Evolutionary conservation across 139 green algal species (phyloP).

Genomic region (Micractinium conductrix): DNA sequence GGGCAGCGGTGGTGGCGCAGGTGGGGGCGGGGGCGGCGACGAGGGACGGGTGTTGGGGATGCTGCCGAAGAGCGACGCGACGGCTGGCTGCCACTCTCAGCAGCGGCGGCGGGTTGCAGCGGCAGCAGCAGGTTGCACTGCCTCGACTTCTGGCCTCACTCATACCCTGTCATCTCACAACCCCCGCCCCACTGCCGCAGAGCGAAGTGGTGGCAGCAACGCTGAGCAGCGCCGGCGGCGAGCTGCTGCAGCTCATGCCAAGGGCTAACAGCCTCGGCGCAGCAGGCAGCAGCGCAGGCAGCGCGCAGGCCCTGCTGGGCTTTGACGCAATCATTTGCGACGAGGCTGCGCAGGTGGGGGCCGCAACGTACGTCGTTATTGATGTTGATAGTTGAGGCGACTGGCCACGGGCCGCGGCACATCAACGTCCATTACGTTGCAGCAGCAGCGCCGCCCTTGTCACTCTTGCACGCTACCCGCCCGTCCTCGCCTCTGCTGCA

Average conservation of each 20-base stretch:
- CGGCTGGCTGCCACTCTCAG: no score
- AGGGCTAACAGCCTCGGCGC: not conserved
- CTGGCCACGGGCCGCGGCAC: no score
- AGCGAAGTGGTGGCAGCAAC: slow-evolving; percentile 78
- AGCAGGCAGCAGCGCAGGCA: not conserved
- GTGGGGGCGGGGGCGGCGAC: not conserved
- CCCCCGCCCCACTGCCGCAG: no score
- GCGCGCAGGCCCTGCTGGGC: not conserved
- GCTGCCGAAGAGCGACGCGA: no score
- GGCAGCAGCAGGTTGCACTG: no score
- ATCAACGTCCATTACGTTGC: not conserved
- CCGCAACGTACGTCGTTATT: no score
- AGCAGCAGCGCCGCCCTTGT: not conserved
- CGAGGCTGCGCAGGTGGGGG: slow-evolving; percentile 85
- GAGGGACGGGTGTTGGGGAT: not conserved
- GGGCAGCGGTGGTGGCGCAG: slow-evolving; percentile 23
- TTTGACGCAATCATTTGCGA: slow-evolving; percentile 59
- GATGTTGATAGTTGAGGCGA: no score
- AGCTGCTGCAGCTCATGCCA: slow-evolving; percentile 48
- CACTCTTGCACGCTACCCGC: slow-evolving; percentile 52
- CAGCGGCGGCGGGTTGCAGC: no score
- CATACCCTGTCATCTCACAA: no score
- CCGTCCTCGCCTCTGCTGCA: slow-evolving; percentile 68
- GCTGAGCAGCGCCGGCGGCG: slow-evolving; percentile 68
- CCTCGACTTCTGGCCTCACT: no score